These are phyloP conservation scores for Keithomyces neogunnii DNA, from an alignment of 2,329 filamentous ascomycete species.

Conservation along the genomic window DNA sequence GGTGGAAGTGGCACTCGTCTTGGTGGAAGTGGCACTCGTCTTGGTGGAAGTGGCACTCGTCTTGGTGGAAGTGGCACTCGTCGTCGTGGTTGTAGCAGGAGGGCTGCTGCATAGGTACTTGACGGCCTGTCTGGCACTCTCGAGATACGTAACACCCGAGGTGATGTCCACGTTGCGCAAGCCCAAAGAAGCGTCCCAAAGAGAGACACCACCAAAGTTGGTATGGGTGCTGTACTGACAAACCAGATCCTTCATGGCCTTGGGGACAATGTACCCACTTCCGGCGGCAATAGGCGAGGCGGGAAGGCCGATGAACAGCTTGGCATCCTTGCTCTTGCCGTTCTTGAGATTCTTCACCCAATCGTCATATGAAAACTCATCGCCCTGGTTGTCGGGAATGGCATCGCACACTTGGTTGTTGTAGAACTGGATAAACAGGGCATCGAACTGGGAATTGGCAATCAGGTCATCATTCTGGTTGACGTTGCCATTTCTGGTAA, in stretches of 20 bases:
- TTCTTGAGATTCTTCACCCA: slow-evolving; percentile 30
- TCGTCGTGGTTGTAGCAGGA: slow-evolving; percentile 13
- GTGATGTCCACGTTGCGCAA: slow-evolving; percentile 22
- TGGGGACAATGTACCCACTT: slow-evolving; percentile 26
- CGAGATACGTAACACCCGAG: slow-evolving; percentile 26
- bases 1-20: slow-evolving; percentile 6
- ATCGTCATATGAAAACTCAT: slow-evolving; percentile 33
- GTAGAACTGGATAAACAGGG: slow-evolving; percentile 41
- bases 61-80: slow-evolving; percentile 8
- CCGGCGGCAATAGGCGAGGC: slow-evolving; percentile 18
- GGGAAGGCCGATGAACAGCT: slow-evolving; percentile 38
- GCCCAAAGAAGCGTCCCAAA: slow-evolving; percentile 35
- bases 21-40: too few species aligned
- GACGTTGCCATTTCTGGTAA: slow-evolving; percentile 2
- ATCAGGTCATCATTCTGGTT: slow-evolving; percentile 26
- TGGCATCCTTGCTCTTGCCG: slow-evolving; percentile 28
- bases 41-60: slow-evolving; percentile 5
- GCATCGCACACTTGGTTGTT: slow-evolving; percentile 34
- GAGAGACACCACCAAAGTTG: slow-evolving; percentile 36
- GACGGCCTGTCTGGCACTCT: slow-evolving; percentile 28
- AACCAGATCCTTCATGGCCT: slow-evolving; percentile 26
- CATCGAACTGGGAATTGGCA: slow-evolving; percentile 30
- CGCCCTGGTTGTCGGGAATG: slow-evolving; percentile 17
- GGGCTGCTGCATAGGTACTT: slow-evolving; percentile 25
- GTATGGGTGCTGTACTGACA: slow-evolving; percentile 26